Evolutionary conservation across 805 yeast species (phyloP), one percentile per base, ranked within the genome.

Genomic region (Metschnikowia lachancei): DNA sequence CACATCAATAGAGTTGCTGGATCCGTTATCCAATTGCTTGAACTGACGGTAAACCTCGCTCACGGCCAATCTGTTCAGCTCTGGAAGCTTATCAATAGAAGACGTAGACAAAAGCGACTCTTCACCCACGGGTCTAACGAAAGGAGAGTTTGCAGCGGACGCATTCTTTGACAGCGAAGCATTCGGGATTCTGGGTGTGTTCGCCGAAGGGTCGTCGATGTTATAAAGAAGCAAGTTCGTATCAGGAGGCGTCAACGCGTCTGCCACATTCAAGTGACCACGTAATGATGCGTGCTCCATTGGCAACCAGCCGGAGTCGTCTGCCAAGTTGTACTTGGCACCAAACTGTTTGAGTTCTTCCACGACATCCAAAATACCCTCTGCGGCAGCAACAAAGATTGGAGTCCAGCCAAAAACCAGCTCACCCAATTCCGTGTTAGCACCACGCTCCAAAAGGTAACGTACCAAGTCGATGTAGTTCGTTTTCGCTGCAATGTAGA

Each of bases 251-350:
- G 74, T 74, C 45, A 92, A 68, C 58, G 80, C 56, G 43, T 80
- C 80, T 1, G 94, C 83, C 31, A 88, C 78, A 2, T 70, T 75
- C 47, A 91, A 67, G 62, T 90, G 95, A 4, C 98, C 98, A 56
- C 97, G 76, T 38, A 92, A 70, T 40, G 88, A 83, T 0, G 97
- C 97, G 64, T 92, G 98, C 59, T 92, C 98, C 82, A 89, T 82
- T n/a, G 98, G 96, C 16, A 89, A 81, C 98, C 98, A 92, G 0
- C 97, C 97, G 43, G 94, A 84, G 38, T 81, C 84, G 67, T 92
- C 98, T 14, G 77, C 74, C 22, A 72, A 65, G 36, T 78, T 76
- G 47, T 69, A 78, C 7, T 72, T 67, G 4, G 89, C 85, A 17
- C 80, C 81, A 36, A 73, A 59, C 0, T 68, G 65, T 24, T 83